A percentile compares a stretch with the other conserved stretches of the same genome.
These are phyloP conservation scores for Lactifluus hygrophoroides DNA, from an alignment of 768 basidiomycete genomes.

Conservation along the genomic window DNA sequence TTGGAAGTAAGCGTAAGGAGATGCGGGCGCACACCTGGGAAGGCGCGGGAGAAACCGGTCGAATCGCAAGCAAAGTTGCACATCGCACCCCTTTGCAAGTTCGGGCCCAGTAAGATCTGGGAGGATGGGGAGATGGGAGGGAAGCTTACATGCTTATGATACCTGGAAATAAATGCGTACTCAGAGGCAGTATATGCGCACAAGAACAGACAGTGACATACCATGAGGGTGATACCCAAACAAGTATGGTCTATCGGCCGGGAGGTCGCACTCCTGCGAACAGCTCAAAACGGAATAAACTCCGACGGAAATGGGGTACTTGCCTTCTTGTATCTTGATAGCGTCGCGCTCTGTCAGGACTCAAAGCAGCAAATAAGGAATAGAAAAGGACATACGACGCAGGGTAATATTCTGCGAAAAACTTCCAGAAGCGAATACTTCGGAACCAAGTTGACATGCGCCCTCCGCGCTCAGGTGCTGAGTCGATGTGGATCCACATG, in stretches of 20 bases:
- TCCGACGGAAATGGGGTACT: neutral
- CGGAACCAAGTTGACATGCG: conserved; percentile 70
- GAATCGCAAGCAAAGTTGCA: conserved; percentile 98
- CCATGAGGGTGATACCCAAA: conserved; percentile 99
- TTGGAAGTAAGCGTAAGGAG: conserved; percentile 86
- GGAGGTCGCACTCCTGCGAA: conserved; percentile 76
- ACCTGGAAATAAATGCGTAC: conserved; percentile 35
- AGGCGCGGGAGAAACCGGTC: conserved; percentile 81
- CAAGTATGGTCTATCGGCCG: conserved; percentile 86
- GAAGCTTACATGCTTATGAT: conserved; percentile 90
- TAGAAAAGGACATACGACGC: conserved; percentile 54
- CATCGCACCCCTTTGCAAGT: conserved; percentile 65
- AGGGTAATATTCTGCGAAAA: conserved; percentile 90
- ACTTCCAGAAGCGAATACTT: conserved; percentile 63
- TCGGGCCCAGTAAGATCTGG: neutral
- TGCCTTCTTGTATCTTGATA: conserved; percentile 35
- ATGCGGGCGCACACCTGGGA: conserved; percentile 89
- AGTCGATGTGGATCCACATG: conserved; percentile 74
- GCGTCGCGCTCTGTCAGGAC: neutral
- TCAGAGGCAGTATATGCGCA: neutral
- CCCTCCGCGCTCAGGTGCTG: conserved; percentile 64
- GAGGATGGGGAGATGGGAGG: neutral
- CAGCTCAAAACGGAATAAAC: neutral
- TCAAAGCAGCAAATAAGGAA: neutral
- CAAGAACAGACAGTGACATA: conserved; percentile 27